Evolutionary conservation across 75 land plant species (phyloP).

Genomic region (Isoetes taiwanensis): DNA sequence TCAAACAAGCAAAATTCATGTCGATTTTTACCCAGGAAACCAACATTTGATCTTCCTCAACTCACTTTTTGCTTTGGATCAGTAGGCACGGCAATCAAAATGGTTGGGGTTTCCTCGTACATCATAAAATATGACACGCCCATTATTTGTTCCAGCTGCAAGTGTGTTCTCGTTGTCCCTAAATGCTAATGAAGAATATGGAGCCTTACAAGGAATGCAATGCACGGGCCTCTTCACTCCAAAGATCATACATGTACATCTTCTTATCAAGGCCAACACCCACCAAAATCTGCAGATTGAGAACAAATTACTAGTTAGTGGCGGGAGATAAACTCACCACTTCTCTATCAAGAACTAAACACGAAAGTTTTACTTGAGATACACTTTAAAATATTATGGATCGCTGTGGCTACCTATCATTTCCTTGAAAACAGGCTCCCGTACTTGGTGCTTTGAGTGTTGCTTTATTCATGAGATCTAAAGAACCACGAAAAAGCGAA

Average conservation of each 20-base stretch:
- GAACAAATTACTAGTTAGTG: constrained; percentile 2
- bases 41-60: no score
- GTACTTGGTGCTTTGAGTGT: constrained; percentile 91
- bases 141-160: constrained; percentile 92
- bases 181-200: constrained; percentile 78
- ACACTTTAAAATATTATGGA: no score
- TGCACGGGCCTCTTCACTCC: constrained; percentile 49
- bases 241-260: constrained; percentile 60
- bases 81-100: constrained; percentile 71
- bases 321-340: no score
- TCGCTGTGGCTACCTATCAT: neutral
- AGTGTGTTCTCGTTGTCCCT: constrained; percentile 75
- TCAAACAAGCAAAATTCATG: no score
- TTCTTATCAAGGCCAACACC: constrained; percentile 90
- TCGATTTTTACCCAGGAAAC: no score
- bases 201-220: constrained; percentile 66
- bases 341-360: no score
- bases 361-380: no score
- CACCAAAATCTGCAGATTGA: constrained; percentile 54
- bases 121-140: constrained; percentile 87
- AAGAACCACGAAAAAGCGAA: neutral
- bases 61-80: constrained; percentile 52
- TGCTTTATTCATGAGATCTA: constrained; percentile 94
- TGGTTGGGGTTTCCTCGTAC: constrained; percentile 80
- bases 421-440: constrained; percentile 38